Conservation (phyloP, 1,139 yeast genomes). For the Saccharomyces hybrid region DNA sequence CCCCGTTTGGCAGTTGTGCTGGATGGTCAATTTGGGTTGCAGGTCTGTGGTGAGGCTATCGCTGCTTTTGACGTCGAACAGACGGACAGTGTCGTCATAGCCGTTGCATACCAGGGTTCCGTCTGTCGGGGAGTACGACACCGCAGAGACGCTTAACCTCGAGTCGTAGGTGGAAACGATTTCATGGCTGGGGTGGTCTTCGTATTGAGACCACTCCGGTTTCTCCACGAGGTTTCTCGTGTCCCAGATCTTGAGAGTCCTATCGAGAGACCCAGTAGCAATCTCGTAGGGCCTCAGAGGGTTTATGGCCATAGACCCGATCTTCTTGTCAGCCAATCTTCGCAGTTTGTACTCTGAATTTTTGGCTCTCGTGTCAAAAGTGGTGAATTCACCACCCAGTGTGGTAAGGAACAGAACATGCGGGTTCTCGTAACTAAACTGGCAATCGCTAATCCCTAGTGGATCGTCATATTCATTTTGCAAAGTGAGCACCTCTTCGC, state of each 20-base stretch:
- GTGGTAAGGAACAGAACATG: slow-evolving; percentile 68
- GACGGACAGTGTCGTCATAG: slow-evolving; percentile 72
- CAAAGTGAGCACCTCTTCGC: slow-evolving; percentile 50
- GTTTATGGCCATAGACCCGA: slow-evolving; percentile 78
- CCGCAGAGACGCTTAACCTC: slow-evolving; percentile 72
- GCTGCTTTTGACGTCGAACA: slow-evolving; percentile 41
- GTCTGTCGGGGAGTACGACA: slow-evolving; percentile 75
- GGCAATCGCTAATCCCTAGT: slow-evolving; percentile 50
- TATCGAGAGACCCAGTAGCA: slow-evolving; percentile 82
- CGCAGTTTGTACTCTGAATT: slow-evolving; percentile 31
- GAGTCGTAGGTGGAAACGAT: slow-evolving; percentile 55
- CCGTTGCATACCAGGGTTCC: slow-evolving; percentile 79
- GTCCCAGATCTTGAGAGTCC: slow-evolving; percentile 84
- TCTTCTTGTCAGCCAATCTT: slow-evolving; percentile 78
- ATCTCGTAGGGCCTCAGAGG: slow-evolving; percentile 56
- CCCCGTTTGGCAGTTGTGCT: slow-evolving; percentile 92
- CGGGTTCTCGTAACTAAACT: slow-evolving; percentile 48
- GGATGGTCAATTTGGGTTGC: slow-evolving; percentile 54
- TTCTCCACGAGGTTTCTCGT: slow-evolving; percentile 46
- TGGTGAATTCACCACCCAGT: slow-evolving; percentile 66
- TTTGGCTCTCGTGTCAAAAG: slow-evolving; percentile 54
- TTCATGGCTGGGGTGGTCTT: slow-evolving; percentile 35
- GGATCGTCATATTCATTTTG: slow-evolving; percentile 45
- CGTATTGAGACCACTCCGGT: slow-evolving; percentile 41
- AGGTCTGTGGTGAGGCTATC: slow-evolving; percentile 28